Conservation (phyloP, 768 basidiomycete species). For the Amanita pallidorosea region DNA sequence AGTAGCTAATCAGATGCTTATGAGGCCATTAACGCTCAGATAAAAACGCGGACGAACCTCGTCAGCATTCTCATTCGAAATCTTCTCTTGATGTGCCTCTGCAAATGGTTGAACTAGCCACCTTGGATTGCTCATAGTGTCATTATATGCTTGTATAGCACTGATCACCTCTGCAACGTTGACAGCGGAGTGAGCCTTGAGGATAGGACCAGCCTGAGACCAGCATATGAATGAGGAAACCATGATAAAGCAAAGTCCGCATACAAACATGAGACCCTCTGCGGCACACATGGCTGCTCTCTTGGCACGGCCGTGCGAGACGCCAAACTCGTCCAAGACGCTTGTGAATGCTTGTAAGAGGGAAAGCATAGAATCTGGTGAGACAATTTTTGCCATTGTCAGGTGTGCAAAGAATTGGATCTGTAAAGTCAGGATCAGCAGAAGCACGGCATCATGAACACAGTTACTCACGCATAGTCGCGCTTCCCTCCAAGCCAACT, state of each 20-base stretch:
- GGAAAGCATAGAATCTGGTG: conserved; percentile 66
- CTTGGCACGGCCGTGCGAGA: conserved; percentile 77
- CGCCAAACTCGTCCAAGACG: conserved; percentile 84
- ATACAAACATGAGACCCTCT: conserved; percentile 69
- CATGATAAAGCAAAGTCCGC: conserved; percentile 9
- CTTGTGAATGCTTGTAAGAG: conserved; percentile 77
- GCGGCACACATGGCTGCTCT: conserved; percentile 72
- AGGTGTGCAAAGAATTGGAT: conserved; percentile 91
- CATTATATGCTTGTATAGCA: conserved; percentile 61
- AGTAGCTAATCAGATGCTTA: conserved; percentile 41
- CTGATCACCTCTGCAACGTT: conserved; percentile 59
- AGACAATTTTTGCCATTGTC: conserved; percentile 64
- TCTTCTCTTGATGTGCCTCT: conserved; percentile 34
- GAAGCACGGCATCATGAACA: not conserved
- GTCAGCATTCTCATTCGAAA: conserved; percentile 38
- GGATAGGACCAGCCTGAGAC: conserved; percentile 50
- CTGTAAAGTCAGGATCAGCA: conserved; percentile 27
- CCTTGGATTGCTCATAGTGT: conserved; percentile 46
- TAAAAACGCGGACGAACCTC: conserved; percentile 36
- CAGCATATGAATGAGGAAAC: conserved; percentile 1
- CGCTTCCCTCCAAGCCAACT: conserved; percentile 83
- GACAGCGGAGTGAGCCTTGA: conserved; percentile 52
- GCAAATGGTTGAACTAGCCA: conserved; percentile 56
- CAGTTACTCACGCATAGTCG: conserved; percentile 64
- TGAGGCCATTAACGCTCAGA: conserved; percentile 1